Evolutionary conservation across 1,139 yeast species (phyloP), one percentile per base, ranked within the genome.

Genomic region (Taphrina confusa): DNA sequence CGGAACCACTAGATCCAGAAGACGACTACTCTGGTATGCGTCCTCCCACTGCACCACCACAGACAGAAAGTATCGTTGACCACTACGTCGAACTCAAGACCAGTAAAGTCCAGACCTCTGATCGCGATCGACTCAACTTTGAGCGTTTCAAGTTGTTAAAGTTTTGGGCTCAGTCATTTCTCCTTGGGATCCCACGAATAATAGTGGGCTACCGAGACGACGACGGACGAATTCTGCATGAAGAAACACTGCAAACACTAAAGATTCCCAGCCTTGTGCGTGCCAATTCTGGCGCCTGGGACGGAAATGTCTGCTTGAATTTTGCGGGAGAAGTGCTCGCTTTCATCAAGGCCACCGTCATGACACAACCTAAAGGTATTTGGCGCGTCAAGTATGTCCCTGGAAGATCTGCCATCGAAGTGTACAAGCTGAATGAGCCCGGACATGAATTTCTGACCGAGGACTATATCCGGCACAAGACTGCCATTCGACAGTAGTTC

Each of bases 91-190:
- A 92, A 70, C 76, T 94, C 65, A 92, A 91, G 69, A 88, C 97
- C 0, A 75, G 84, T 3, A 77, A 80, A 47, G 75, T 78, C 6
- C 76, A 91, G 0, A 78, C 76, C 31, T 75, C 77, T 40, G 81
- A 80, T 8, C 76, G 76, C 12, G 82, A 82, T 39, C 80, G 83
- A 22, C 73, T 75, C 31, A 77, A 74, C 4, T 90, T 91, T 69
- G 96, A 91, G 70, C 63, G 40, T 5, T 47, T 80, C 73, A 71
- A 90, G 84, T 72, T 91, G 46, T 81, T 85, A 71, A 81, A 78
- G 64, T 80, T 94, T 0, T 94, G 99, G 99, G 90, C 96, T 2
- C 97, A 91, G 74, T 85, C 95, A 65, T 94, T 91, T 71, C 74
- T 94, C 42, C 78, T 89, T 58, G 98, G 98, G 2, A 80, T 91